These are phyloP conservation scores for Artomyces pyxidatus DNA, from an alignment of 768 basidiomycete genomes.

Conservation along the genomic window DNA sequence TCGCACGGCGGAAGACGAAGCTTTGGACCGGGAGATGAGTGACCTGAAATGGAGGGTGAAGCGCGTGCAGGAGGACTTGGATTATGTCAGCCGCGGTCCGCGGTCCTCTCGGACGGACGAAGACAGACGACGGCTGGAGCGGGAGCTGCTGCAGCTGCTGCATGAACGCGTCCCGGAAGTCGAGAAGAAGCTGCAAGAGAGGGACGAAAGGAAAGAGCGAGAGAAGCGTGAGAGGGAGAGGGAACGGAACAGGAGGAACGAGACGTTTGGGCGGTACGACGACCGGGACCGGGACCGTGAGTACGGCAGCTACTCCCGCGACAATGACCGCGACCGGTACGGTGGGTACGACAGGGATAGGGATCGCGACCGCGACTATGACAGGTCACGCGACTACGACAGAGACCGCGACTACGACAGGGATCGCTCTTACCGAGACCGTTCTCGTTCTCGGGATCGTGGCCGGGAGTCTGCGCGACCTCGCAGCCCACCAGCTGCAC, in stretches of 20 bases:
- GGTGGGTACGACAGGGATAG: conserved; percentile 31
- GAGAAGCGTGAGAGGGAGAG: conserved; percentile 74
- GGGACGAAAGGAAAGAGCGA: conserved; percentile 66
- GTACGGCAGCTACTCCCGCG: conserved; percentile 24
- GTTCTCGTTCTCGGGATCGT: conserved; percentile 18
- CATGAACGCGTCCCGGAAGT: conserved; percentile 90
- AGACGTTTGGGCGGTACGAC: conserved; percentile 64
- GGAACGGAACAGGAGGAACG: conserved; percentile 80
- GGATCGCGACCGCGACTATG: conserved; percentile 32
- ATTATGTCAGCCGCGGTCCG: conserved; percentile 74
- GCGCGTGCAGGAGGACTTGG: conserved; percentile 85
- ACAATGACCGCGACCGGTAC: conserved; percentile 34
- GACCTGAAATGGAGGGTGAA: conserved; percentile 80
- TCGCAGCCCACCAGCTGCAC: conserved; percentile 30
- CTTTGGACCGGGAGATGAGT: conserved; percentile 81
- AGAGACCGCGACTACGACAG: conserved; percentile 32
- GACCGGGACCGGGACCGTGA: conserved; percentile 31
- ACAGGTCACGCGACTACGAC: conserved; percentile 30
- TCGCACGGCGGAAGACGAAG: conserved; percentile 77
- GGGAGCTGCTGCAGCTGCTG: conserved; percentile 77
- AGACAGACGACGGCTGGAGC: conserved; percentile 77
- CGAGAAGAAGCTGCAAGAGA: conserved; percentile 72
- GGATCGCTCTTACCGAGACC: conserved; percentile 27
- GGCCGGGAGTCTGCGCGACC: conserved; percentile 25
- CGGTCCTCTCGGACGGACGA: conserved; percentile 69